Base-by-base conservation (phyloP, 2,329 filamentous ascomycete genomes). In the Furcasterigmium furcatum region DNA sequence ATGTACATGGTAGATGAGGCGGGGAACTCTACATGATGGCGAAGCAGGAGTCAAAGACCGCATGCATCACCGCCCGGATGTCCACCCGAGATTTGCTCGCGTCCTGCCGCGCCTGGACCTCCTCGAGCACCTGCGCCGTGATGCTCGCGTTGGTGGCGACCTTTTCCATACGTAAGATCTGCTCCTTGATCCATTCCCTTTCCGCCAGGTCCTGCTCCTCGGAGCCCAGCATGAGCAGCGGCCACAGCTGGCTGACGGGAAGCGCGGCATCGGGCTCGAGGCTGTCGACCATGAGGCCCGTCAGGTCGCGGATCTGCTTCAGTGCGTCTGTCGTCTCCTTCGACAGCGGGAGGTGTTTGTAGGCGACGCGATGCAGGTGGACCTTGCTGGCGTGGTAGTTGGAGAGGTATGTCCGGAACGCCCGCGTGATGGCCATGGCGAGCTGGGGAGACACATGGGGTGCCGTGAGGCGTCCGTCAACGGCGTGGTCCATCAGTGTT, bases 201-300 rank as follows among this genome's bases (percentile, higher is more conserved):
- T 78, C 73, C 5, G 65, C 62, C 0, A 56, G 30, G 40, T 73
- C 70, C 16, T 76, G 70, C 49, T 78, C 76, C 55, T 81, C 77
- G 9, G 70, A 72, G 0, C 77, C 77, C 49, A 74, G 66, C 70
- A 82, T 77, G 32, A 81, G 60, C 9, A 80, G 58, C 2, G 77
- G 76, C 78, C 76, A 81, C 5, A 81, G 63, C 64, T 80, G 72
- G 48, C 75, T 80, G 38, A 79, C 74, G 0, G 77, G 76, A 2
- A 79, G 60, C 10, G 72, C 63, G 29, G 73, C 68, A 12, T 71
- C 66, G 2, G 59, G 58, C 21, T 71, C 64, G 13, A 67, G 53
- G 9, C 52, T 54, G 14, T 70, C 64, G 12, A 66, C 62, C 46
- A 80, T 72, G 30, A 74, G 61, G 29, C 66, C 64, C 19, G 71